Base-by-base conservation (phyloP, 2,329 filamentous ascomycete species). In the Alternaria triticimaculans region DNA sequence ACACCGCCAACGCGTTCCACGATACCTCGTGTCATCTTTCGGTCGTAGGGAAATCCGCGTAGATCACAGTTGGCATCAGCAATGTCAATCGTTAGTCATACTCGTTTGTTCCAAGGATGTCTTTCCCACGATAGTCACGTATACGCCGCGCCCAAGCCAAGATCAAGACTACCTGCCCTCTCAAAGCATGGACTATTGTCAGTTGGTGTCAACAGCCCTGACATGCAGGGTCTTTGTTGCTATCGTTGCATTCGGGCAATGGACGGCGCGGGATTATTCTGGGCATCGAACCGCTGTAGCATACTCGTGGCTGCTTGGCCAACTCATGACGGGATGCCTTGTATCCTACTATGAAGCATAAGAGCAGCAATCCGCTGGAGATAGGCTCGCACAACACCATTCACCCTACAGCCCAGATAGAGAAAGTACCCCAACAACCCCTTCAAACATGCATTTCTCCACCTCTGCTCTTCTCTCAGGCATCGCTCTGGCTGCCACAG, bases 401-500 rank as follows among this genome's bases (percentile, higher is more conserved):
- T 37, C 33, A 5, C 14, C 3, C 15, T 37, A 0, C 33, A 37
- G 15, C 15, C 14, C 15, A 37, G 33, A 37, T 2, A 37, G n/a
- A 1, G 33, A 37, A 37, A 37, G 33, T 37, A 1, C 0, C 7
- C 14, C 0, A 15, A 2, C 33, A 5, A n/a, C 1, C 1, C 33
- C 33, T 37, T n/a, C 33, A 41, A 41, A n/a, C 7, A 41, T 41
- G 33, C 4, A n/a, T 41, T 10, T 51, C 7, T 53, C 33, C 25
- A 50, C 46, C 15, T 12, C 23, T 2, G 14, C 46, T n/a, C 10
- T 28, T n/a, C 46, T 50, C 46, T 28, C 21, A 37, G 33, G 33
- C 18, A 20, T 57, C 26, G 14, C 46, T 7, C 55, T 57, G 20
- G 28, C 55, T 15, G 37, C 55, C 14, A 37, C 55, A 8, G 21